Percentiles rank a stretch among this genome's conserved stretches.
Conservation (phyloP, 2,329 filamentous ascomycete species). For the Clarireedia hainanense region DNA sequence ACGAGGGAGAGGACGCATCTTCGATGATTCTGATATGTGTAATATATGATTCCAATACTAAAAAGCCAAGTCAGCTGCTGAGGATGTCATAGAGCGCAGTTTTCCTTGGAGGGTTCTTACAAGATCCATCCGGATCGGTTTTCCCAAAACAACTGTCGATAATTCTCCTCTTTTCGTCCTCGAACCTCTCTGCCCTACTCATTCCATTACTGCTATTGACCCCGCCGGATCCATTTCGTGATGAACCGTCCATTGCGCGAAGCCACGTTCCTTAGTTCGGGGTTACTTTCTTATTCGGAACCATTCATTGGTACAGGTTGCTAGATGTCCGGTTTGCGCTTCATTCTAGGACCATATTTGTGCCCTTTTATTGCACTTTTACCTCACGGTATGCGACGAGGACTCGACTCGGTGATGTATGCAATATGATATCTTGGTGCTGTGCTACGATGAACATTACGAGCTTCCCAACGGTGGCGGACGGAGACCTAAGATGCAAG, state of each 20-base stretch:
- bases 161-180: slow-evolving; percentile 93
- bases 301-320: slow-evolving; percentile 4
- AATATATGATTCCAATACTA: slow-evolving; percentile 89
- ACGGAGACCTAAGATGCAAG: slow-evolving; percentile 4
- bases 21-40: slow-evolving; percentile 91
- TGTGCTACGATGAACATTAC: background rate
- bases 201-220: slow-evolving; percentile 24
- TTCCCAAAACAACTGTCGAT: slow-evolving; percentile 92
- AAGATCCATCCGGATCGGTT: slow-evolving; percentile 75
- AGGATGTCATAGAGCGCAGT: background rate
- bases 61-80: slow-evolving; percentile 18
- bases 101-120: slow-evolving; percentile 39
- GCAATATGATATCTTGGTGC: background rate
- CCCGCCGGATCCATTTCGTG: slow-evolving; percentile 28
- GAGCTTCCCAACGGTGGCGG: slow-evolving; percentile 2
- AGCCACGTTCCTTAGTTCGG: slow-evolving; percentile 22
- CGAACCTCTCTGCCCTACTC: slow-evolving; percentile 69
- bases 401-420: background rate
- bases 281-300: slow-evolving; percentile 3
- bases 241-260: slow-evolving; percentile 30
- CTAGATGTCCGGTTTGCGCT: background rate
- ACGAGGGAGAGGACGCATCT: slow-evolving; percentile 73
- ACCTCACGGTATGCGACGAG: background rate
- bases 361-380: background rate
- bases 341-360: slow-evolving; percentile 2